Conservation (phyloP, 495 filamentous ascomycete genomes). For the Lepidopterella palustris region DNA sequence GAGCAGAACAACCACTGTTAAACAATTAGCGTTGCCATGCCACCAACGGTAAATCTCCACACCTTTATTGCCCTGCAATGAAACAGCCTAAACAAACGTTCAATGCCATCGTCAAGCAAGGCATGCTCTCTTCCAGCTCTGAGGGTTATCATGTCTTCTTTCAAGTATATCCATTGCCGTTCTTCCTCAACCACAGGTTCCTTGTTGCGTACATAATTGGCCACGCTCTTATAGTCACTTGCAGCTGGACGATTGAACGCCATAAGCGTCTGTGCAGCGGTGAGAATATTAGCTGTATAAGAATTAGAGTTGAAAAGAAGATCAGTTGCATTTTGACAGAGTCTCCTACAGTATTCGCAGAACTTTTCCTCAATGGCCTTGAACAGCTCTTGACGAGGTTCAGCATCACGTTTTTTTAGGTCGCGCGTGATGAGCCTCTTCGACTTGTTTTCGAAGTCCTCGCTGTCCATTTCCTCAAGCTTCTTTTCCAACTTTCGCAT, state of each 20-base stretch:
- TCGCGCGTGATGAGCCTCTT: slow-evolving; percentile 8
- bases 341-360: slow-evolving; percentile 19
- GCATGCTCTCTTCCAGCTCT: slow-evolving; percentile 33
- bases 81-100: slow-evolving; percentile 18
- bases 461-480: slow-evolving; percentile 21
- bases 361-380: slow-evolving; percentile 16
- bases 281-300: slow-evolving; percentile 11
- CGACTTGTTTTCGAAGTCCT: slow-evolving; percentile 4
- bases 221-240: slow-evolving; percentile 35
- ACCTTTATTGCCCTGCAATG: slow-evolving; percentile 31
- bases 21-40: background rate
- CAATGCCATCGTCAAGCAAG: slow-evolving; percentile 36
- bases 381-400: slow-evolving; percentile 6
- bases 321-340: too few species aligned
- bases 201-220: slow-evolving; percentile 30
- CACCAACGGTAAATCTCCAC: slow-evolving; percentile 3
- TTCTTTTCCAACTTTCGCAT: slow-evolving; percentile 25
- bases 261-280: slow-evolving; percentile 27
- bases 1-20: background rate
- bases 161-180: slow-evolving; percentile 31
- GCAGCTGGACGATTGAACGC: slow-evolving; percentile 30
- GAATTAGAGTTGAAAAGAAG: background rate
- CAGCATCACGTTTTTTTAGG: slow-evolving; percentile 2
- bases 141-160: slow-evolving; percentile 41
- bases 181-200: slow-evolving; percentile 27